Conservation (phyloP, 495 filamentous ascomycete species). For the Penicillium cataractarum region DNA sequence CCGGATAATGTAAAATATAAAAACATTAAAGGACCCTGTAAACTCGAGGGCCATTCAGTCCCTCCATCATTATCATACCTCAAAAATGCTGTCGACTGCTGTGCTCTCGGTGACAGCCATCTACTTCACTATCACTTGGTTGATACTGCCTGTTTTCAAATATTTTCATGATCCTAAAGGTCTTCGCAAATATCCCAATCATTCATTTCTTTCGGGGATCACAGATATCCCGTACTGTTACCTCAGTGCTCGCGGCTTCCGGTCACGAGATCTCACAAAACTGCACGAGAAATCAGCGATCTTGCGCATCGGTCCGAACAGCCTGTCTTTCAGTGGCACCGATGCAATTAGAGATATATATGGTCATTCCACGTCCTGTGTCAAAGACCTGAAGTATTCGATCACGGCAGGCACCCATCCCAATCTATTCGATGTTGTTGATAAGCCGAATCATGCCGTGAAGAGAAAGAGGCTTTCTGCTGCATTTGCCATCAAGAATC, state of each 20-base stretch:
- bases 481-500: slow-evolving; percentile 51
- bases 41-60: not conserved
- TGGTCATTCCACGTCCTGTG: slow-evolving; percentile 48
- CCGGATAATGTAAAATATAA: not conserved
- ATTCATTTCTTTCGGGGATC: slow-evolving; percentile 38
- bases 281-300: slow-evolving; percentile 42
- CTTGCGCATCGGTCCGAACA: slow-evolving; percentile 51
- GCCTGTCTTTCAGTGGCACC: slow-evolving; percentile 42
- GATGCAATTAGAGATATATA: slow-evolving; percentile 54
- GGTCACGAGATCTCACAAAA: slow-evolving; percentile 36
- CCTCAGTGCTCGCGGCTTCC: slow-evolving; percentile 27
- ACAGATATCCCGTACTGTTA: slow-evolving; percentile 41
- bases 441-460: slow-evolving; percentile 38
- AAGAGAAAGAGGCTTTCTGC: slow-evolving; percentile 46
- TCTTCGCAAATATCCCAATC: slow-evolving; percentile 42
- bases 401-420: slow-evolving; percentile 38
- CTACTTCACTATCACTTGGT: slow-evolving; percentile 28
- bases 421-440: slow-evolving; percentile 41
- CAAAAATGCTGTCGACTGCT: not conserved
- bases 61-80: not conserved
- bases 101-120: slow-evolving; percentile 4
- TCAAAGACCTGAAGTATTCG: slow-evolving; percentile 48
- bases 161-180: slow-evolving; percentile 46
- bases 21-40: not conserved
- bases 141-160: slow-evolving; percentile 24